Evolutionary conservation across 306 rosid species (phyloP), one percentile per base, ranked within the genome.

Genomic region (Dalbergia cultrata): DNA sequence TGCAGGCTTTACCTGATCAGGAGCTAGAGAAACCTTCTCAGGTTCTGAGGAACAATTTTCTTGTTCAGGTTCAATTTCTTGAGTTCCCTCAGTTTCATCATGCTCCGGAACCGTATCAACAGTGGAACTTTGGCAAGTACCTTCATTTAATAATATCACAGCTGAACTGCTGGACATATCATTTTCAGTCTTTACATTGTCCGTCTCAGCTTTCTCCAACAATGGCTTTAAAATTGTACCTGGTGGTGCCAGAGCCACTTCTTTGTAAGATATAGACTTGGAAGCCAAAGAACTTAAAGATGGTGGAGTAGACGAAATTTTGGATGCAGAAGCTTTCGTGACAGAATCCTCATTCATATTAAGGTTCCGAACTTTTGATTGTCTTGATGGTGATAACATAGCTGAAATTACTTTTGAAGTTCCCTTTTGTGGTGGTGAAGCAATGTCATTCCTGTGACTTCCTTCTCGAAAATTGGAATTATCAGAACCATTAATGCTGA

Each of bases 211-310:
- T 86, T 88, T 89, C 64, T 89, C 97, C 64, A 68, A 63, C 70
- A 81, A 63, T 21, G 92, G 92, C 90, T 87, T 88, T 75, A 89
- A 83, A 83, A 93, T 87, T 0, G 98, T 91, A 60, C 99, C 99
- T 60, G 99, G 98, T 10, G 98, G 97, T 68, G 99, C 96, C 83
- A 89, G 67, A 74, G 98, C 99, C 53, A 95, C 99, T 89, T 93
- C 96, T 89, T 95, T 95, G 95, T 95, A 95, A 50, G 99, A 91
- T 80, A 93, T 52, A 81, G 94, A 89, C 82, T 91, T 93, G 47
- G 92, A 93, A 76, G 98, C 89, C 89, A 93, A 81, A 58, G 94
- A 63, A 74, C 89, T 80, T 72, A 86, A 83, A 64, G 87, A 72
- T 59, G 88, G 74, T 26, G 97, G 82, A 68, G 81, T 43, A 49